Evolutionary conservation across 2,329 filamentous ascomycete genomes (phyloP), one percentile per base, ranked within the genome.

Genomic region (Aspergillus fructus): DNA sequence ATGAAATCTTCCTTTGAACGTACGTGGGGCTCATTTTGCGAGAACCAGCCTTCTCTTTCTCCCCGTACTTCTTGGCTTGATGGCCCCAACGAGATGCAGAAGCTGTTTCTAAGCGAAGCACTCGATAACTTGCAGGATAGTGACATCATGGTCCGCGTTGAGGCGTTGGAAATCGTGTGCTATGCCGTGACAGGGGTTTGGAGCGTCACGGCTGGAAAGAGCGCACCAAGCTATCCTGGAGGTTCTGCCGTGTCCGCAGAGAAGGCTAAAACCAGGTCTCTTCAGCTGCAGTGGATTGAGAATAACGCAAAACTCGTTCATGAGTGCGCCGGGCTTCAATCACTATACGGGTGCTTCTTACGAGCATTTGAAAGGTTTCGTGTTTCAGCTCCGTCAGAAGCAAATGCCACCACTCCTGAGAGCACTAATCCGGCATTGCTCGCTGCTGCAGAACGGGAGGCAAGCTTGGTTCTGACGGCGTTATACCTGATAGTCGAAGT

Each of bases 1-100:
- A 88, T 90, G 19, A 90, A 90, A 68, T 81, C 85, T 39, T 86
- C 88, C 2, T 97, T 96, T 69, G 85, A 92, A 62, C 84, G 85
- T 70, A 84, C 88, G 68, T 96, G 90, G 90, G 76, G 83, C 65
- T 79, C 82, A 21, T 82, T 84, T 59, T 76, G 68, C 65, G 73
- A 71, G 58, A 69, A 66, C 5, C 59, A 67, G 56, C 49, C 69
- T 56, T 56, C 65, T 41, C 19, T 50, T 59, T 70, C 66, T 57
- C 74, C 78, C 43, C 75, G 79, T 33, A 70, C 77, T 42, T 78
- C 85, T 37, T 96, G 92, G 91, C 80, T 86, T 53, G 83, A 87
- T 41, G 85, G 84, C 4, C 81, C 83, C 21, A 75, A 83, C 24
- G 81, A 85, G 58, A 78, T 71, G 47, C 74, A 74, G 27, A 74